A percentile compares a stretch with the other conserved stretches of the same genome.
Evolutionary conservation across 805 yeast species (phyloP).

Genomic region (Candida gorgasii): DNA sequence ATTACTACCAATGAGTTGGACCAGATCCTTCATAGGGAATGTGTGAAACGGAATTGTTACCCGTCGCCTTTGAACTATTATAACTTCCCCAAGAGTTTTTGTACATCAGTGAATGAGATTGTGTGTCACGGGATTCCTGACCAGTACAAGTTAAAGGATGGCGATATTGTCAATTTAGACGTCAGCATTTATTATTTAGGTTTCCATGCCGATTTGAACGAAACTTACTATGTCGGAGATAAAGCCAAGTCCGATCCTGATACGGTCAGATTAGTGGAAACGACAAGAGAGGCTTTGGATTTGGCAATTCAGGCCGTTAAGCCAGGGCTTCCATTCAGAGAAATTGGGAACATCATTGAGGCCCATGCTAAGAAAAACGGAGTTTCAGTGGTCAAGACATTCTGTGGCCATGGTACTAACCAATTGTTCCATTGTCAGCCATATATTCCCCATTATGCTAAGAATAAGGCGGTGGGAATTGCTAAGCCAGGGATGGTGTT

Average conservation of each 20-base stretch:
- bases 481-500: conserved; percentile 96
- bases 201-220: conserved; percentile 91
- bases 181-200: conserved; percentile 85
- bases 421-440: conserved; percentile 88
- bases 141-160: conserved; percentile 80
- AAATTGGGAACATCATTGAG: conserved; percentile 85
- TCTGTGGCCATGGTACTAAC: conserved; percentile 93
- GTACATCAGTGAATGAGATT: conserved; percentile 93
- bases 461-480: conserved; percentile 88
- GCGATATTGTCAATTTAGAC: conserved; percentile 92
- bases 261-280: conserved; percentile 83
- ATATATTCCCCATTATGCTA: conserved; percentile 90
- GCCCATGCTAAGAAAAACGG: conserved; percentile 75
- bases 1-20: conserved; percentile 93
- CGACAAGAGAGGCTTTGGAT: conserved; percentile 82
- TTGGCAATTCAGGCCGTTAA: conserved; percentile 81
- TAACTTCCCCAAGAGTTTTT: conserved; percentile 87
- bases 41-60: conserved; percentile 84
- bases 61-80: conserved; percentile 95
- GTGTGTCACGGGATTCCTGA: conserved; percentile 98
- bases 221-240: conserved; percentile 94
- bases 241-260: conserved; percentile 79
- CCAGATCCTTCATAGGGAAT: conserved; percentile 80
- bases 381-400: conserved; percentile 86
- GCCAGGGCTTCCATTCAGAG: conserved; percentile 89